phyloP scores from a whole-genome alignment of 2,329 filamentous ascomycete genomes.

The Didymosphaeria variabile region DNA sequence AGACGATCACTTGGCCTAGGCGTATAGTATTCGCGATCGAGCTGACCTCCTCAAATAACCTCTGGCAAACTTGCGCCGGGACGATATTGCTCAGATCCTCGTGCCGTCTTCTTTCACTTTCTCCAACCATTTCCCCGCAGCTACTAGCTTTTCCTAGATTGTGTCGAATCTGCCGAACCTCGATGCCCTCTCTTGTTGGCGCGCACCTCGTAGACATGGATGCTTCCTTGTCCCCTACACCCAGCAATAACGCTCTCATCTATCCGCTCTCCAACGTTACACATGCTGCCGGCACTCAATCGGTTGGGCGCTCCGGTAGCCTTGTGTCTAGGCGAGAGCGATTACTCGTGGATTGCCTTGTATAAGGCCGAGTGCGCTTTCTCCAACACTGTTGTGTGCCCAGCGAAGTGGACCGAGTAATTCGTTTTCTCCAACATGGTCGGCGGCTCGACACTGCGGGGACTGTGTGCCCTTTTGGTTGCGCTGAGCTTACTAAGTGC shows the following conservation, averaged over 20 bases:
- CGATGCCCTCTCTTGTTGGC: slow-evolving; percentile 23
- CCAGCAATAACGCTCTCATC: slow-evolving; percentile 34
- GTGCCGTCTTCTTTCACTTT: slow-evolving; percentile 7
- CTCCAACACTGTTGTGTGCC: slow-evolving; percentile 8
- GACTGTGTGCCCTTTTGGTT: slow-evolving; percentile 34
- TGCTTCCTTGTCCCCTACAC: slow-evolving; percentile 15
- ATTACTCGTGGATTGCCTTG: slow-evolving; percentile 14
- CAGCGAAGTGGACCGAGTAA: background rate
- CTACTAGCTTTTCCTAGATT: slow-evolving; percentile 24
- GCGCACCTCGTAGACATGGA: slow-evolving; percentile 13
- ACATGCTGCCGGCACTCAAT: slow-evolving; percentile 19
- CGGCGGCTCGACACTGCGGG: slow-evolving; percentile 20
- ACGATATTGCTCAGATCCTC: slow-evolving; percentile 3
- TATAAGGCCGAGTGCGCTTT: slow-evolving; percentile 29
- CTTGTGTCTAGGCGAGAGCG: slow-evolving; percentile 14
- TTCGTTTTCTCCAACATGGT: slow-evolving; percentile 10
- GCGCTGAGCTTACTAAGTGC: slow-evolving; percentile 29
- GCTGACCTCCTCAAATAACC: slow-evolving; percentile 4
- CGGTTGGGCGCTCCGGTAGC: slow-evolving; percentile 23
- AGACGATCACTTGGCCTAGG: background rate
- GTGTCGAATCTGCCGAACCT: slow-evolving; percentile 33
- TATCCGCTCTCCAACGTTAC: slow-evolving; percentile 23
- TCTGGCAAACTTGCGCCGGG: background rate
- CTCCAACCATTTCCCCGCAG: slow-evolving; percentile 27
- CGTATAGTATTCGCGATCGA: background rate